Conservation (phyloP, 2,329 filamentous ascomycete species). For the Sporothrix luriei region DNA sequence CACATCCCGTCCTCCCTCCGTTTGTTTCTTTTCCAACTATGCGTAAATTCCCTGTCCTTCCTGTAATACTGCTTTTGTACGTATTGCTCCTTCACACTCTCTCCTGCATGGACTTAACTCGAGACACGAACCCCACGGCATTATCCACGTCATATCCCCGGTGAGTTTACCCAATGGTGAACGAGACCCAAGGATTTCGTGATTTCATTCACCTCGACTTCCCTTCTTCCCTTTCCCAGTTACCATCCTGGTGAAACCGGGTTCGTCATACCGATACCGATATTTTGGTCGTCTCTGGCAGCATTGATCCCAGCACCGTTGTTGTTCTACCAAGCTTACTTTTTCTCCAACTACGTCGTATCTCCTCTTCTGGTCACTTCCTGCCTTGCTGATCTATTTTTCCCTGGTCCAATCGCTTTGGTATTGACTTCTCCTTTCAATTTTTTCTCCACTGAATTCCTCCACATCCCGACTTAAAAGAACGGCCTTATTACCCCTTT, state of each 20-base stretch:
- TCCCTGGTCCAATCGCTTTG: background rate
- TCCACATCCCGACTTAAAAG: background rate
- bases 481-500: background rate
- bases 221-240: constrained; percentile 35
- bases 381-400: background rate
- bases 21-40: background rate
- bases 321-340: background rate
- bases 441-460: background rate
- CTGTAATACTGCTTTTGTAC: background rate
- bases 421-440: background rate
- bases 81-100: constrained; percentile 10
- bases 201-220: background rate
- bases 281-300: background rate
- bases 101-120: background rate
- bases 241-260: constrained; percentile 35
- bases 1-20: background rate
- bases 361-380: background rate
- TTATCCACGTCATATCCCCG: background rate
- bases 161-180: background rate
- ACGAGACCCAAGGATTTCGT: background rate
- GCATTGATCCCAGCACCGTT: background rate
- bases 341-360: constrained; percentile 11
- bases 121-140: constrained; percentile 16
- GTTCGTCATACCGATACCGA: constrained; percentile 33
- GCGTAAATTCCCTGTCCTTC: background rate